Evolutionary conservation across 2,329 filamentous ascomycete genomes (phyloP).

Genomic region (Microdochium bolleyi): DNA sequence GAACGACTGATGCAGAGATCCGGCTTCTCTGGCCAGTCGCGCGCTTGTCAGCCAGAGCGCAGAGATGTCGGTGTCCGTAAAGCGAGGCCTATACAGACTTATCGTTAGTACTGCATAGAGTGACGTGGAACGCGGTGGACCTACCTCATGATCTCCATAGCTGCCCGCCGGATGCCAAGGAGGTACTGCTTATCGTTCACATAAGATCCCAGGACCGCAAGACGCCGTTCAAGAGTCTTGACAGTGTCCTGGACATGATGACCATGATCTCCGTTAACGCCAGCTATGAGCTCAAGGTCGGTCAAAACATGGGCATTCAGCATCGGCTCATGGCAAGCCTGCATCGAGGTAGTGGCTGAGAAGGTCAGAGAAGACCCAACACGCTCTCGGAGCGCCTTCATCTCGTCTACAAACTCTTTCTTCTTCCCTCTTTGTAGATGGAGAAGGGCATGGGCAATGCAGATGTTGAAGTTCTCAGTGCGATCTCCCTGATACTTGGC

Average conservation of each 20-base stretch:
- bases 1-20: constrained; percentile 80
- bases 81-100: constrained; percentile 37
- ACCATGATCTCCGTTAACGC: constrained; percentile 31
- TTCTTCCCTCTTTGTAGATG: constrained; percentile 46
- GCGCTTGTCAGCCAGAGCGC: constrained; percentile 80
- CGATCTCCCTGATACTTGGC: constrained; percentile 40
- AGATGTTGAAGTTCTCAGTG: constrained; percentile 71
- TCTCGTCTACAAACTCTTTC: constrained; percentile 42
- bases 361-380: constrained; percentile 68
- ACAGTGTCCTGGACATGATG: constrained; percentile 33
- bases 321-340: constrained; percentile 77
- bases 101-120: constrained; percentile 7
- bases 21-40: constrained; percentile 76
- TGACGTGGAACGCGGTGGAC: constrained; percentile 9
- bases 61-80: constrained; percentile 67
- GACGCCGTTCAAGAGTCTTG: constrained; percentile 59
- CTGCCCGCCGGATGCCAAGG: constrained; percentile 74
- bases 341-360: constrained; percentile 71
- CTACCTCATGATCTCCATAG: constrained; percentile 72
- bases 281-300: constrained; percentile 73
- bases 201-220: constrained; percentile 85
- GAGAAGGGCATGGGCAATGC: constrained; percentile 61
- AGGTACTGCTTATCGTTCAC: constrained; percentile 91
- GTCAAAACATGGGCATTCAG: constrained; percentile 80
- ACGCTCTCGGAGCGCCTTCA: constrained; percentile 59